Conservation (phyloP, 345 rosid genomes). For the Populus deltoides region DNA sequence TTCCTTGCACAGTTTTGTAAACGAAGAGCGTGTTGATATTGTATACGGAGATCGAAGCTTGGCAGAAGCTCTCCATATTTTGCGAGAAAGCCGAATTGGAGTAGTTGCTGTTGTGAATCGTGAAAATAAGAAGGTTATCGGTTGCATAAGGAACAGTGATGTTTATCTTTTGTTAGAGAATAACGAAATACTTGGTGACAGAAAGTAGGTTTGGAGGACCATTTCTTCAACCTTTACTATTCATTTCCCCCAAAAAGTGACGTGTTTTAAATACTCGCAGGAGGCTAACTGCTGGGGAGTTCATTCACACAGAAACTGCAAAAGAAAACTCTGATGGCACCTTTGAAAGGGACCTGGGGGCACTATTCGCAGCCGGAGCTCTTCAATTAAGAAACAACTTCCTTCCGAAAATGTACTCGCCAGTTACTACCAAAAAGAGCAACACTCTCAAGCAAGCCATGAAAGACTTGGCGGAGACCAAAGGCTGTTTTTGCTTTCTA, state of each 20-base stretch:
- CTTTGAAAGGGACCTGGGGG: constrained; percentile 23
- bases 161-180: constrained; percentile 36
- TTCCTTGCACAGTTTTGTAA: constrained; percentile 24
- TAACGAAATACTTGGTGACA: constrained; percentile 10
- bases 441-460: constrained; percentile 44
- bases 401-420: constrained; percentile 41
- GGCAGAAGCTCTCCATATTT: constrained; percentile 30
- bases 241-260: background rate
- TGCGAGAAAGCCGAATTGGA: constrained; percentile 24
- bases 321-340: constrained; percentile 13
- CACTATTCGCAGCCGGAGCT: constrained; percentile 30
- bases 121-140: constrained; percentile 22
- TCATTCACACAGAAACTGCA: constrained; percentile 26
- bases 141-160: constrained; percentile 28
- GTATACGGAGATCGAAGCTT: constrained; percentile 29
- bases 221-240: background rate
- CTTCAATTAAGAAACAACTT: constrained; percentile 22
- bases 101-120: constrained; percentile 21
- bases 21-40: constrained; percentile 21
- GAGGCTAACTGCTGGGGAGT: constrained; percentile 20
- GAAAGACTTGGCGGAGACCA: constrained; percentile 29
- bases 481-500: constrained; percentile 26
- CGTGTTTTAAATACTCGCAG: constrained; percentile 12
- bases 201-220: constrained; percentile 17
- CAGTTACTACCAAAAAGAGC: constrained; percentile 24